phyloP scores from a whole-genome alignment of 73 alveolate genomes.

The Paramecium sonneborni region DNA sequence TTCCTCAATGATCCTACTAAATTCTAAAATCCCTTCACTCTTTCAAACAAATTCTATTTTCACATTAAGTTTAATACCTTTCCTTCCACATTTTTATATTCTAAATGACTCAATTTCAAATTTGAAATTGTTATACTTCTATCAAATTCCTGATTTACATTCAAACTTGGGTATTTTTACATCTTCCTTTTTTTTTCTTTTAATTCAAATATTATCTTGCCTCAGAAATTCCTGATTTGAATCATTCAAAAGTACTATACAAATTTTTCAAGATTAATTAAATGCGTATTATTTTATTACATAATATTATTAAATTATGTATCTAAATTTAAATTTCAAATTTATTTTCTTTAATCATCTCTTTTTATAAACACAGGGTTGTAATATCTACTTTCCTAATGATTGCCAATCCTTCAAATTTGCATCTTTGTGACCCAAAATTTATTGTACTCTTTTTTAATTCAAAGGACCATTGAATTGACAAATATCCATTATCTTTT shows the following conservation, averaged over 20 bases:
- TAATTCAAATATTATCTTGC: not conserved
- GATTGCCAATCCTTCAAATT: not conserved
- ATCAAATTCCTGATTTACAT: slow-evolving; percentile 1
- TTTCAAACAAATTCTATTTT: slow-evolving; percentile 7
- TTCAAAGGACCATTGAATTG: not conserved
- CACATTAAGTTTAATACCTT: not conserved
- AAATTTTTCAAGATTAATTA: not conserved
- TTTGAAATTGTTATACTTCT: not conserved
- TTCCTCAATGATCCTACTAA: slow-evolving; percentile 44
- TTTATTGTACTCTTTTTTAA: not conserved
- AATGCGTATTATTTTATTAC: not conserved
- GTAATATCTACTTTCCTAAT: not conserved
- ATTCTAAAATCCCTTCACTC: slow-evolving; percentile 45
- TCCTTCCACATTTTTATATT: slow-evolving; percentile 46
- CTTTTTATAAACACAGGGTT: slow-evolving; percentile 10
- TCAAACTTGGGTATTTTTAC: slow-evolving; percentile 27
- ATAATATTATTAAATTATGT: not conserved
- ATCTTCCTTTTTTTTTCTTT: not conserved
- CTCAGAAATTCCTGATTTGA: not conserved
- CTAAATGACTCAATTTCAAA: not conserved
- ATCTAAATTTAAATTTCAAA: not conserved
- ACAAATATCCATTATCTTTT: not conserved
- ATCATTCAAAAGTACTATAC: not conserved
- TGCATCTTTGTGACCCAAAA: not conserved
- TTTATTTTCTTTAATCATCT: not conserved